Percentiles rank a stretch among this genome's conserved stretches.
Conservation (phyloP, 768 basidiomycete genomes). For the Coprinellus aureogranulatus region DNA sequence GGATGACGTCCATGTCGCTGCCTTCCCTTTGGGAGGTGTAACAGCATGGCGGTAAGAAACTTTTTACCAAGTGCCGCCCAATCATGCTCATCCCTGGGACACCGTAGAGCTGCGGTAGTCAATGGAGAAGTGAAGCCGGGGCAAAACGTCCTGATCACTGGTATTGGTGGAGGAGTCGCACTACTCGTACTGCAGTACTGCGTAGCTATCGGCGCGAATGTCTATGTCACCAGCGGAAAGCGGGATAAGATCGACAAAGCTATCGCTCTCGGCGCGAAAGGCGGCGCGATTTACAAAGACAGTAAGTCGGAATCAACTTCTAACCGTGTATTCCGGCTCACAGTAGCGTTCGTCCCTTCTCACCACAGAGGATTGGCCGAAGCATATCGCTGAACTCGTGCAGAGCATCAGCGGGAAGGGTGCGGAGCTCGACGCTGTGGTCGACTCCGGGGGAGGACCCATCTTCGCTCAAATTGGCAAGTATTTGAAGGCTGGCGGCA, state of each 20-base stretch:
- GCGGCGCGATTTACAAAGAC: constrained; percentile 72
- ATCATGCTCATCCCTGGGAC: background rate
- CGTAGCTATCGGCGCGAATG: constrained; percentile 69
- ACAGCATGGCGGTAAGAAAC: constrained; percentile 77
- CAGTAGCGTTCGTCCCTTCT: background rate
- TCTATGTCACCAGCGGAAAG: constrained; percentile 79
- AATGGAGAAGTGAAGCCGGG: constrained; percentile 62
- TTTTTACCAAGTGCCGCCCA: background rate
- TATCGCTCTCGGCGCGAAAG: constrained; percentile 64
- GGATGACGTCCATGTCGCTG: constrained; percentile 64
- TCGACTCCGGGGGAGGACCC: constrained; percentile 71
- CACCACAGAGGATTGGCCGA: constrained; percentile 49
- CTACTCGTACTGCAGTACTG: constrained; percentile 72
- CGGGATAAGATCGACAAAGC: constrained; percentile 70
- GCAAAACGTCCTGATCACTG: constrained; percentile 77
- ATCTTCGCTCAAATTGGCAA: constrained; percentile 51
- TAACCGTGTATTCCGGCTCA: too few relatives aligned
- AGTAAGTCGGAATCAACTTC: constrained; percentile 36
- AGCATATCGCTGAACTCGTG: constrained; percentile 43
- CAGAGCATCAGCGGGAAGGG: constrained; percentile 26
- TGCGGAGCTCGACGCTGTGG: constrained; percentile 52
- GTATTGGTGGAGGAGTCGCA: constrained; percentile 84
- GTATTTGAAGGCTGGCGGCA: constrained; percentile 55
- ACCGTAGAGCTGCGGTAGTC: constrained; percentile 26
- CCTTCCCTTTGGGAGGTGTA: constrained; percentile 74